Percentiles rank a stretch among this genome's conserved stretches.
Conservation (phyloP, 331 rosid genomes). For the Stylosanthes scabra region DNA sequence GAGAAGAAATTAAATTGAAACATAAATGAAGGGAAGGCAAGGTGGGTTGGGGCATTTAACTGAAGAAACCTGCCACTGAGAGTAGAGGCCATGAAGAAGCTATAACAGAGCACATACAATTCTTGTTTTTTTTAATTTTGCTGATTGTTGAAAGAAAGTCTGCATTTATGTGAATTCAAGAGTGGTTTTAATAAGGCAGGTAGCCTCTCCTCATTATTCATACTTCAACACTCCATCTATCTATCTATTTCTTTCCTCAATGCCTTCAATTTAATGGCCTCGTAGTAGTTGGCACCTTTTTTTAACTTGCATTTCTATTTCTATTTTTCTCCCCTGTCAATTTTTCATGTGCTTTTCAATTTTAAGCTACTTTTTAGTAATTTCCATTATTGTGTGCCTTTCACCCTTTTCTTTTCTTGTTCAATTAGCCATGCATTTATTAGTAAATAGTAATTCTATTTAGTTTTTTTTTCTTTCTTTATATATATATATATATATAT, state of each 20-base stretch:
- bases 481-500: too few species aligned
- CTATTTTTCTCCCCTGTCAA: neutral
- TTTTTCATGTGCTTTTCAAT: conserved; percentile 13
- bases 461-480: too few species aligned
- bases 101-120: conserved; percentile 45
- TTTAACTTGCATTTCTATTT: conserved; percentile 3
- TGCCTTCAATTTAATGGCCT: conserved; percentile 67
- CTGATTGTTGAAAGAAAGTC: conserved; percentile 57
- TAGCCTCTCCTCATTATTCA: conserved; percentile 55
- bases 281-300: conserved; percentile 53
- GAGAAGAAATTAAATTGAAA: conserved; percentile 40
- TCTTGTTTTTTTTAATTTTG: conserved; percentile 51
- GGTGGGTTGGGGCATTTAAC: conserved; percentile 82
- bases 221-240: conserved; percentile 53
- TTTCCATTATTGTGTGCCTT: neutral
- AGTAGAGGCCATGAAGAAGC: conserved; percentile 47
- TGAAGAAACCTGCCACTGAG: conserved; percentile 51
- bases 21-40: conserved; percentile 70
- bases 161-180: conserved; percentile 93
- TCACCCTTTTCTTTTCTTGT: neutral
- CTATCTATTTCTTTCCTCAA: conserved; percentile 12
- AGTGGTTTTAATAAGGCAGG: conserved; percentile 86
- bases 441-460: too few species aligned
- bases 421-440: neutral
- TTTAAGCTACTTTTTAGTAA: neutral